Evolutionary conservation across 78 protist genomes (phyloP), one percentile per base, ranked within the genome.

Genomic region (Guillardia theta): DNA sequence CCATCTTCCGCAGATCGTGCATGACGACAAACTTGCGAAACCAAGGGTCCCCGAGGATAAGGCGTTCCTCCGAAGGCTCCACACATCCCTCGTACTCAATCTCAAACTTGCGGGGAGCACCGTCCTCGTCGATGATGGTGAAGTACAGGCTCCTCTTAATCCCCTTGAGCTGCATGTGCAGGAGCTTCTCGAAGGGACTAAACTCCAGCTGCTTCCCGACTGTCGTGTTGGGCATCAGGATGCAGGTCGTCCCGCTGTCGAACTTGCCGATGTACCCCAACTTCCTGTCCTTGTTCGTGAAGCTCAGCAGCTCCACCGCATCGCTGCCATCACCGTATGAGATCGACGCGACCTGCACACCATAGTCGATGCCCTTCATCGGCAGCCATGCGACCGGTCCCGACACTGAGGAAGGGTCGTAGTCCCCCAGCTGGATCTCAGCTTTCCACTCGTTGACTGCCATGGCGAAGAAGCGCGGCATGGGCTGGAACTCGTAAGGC

Each of bases 351-450:
- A 78, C 90, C 27, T 24, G 15, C 33, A 33, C 83, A 12, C 36
- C 83, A 43, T 70, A 70, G 83, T 70, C 83, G 39, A 58, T 58
- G 27, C 70, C 70, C 70, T 58, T 30, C 70, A 27, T 10, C 58
- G 58, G 15, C 10, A 15, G 30, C 58, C 58, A 50, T 10, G 30
- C 15, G 58, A 10, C 58, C 10, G 6, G 22, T 24, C 90, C 90
- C 46, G 46, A 39, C 19, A 88, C 39, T 12, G 93, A 45, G 15
- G 46, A 54, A 1, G 93, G 70, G 39, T 88, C 93, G 39, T 43
- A 88, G 54, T 64, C 93, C 21, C 93, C 93, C 30, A 88, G 64
- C 93, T 88, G 93, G 6, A 88, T 54, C 64, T 88, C 93, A 44
- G 41, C 93, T 4, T 6, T 10, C 4, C 12, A n/a, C n/a, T 78